phyloP scores from a whole-genome alignment of 176 grass and related monocot species.

The Carex myosuroides region DNA sequence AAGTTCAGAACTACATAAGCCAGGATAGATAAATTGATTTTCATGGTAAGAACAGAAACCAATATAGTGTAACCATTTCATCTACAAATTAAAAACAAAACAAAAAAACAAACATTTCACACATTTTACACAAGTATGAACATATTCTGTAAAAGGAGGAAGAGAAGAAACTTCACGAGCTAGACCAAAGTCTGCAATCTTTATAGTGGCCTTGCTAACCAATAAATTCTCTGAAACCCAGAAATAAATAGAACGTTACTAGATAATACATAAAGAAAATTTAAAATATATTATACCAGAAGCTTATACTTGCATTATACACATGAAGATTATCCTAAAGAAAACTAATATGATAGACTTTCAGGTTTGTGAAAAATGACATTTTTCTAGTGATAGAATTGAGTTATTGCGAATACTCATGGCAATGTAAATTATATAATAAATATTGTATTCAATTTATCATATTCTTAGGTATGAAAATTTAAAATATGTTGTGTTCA shows the following conservation, averaged over 20 bases:
- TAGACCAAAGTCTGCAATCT: constrained; percentile 96
- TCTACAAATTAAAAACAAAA: too few species aligned
- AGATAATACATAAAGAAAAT: not conserved
- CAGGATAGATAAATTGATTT: too few species aligned
- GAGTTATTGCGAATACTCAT: not conserved
- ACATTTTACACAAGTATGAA: not conserved
- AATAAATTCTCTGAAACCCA: constrained; percentile 71
- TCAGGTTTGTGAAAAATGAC: not conserved
- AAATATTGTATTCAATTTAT: not conserved
- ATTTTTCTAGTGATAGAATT: not conserved
- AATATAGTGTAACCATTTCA: too few species aligned
- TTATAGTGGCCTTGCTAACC: constrained; percentile 87
- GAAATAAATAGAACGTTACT: constrained; percentile 3
- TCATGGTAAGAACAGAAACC: too few species aligned
- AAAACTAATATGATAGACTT: not conserved
- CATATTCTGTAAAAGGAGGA: constrained; percentile 97
- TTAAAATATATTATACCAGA: not conserved
- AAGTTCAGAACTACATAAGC: too few species aligned
- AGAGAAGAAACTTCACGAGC: constrained; percentile 78
- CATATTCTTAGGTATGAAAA: not conserved
- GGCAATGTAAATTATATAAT: not conserved
- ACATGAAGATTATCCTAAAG: not conserved
- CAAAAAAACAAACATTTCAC: too few species aligned
- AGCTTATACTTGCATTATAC: not conserved
- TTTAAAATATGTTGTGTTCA: not conserved